Conservation (phyloP, 2,329 filamentous ascomycete genomes). For the Botrytis fragariae region DNA sequence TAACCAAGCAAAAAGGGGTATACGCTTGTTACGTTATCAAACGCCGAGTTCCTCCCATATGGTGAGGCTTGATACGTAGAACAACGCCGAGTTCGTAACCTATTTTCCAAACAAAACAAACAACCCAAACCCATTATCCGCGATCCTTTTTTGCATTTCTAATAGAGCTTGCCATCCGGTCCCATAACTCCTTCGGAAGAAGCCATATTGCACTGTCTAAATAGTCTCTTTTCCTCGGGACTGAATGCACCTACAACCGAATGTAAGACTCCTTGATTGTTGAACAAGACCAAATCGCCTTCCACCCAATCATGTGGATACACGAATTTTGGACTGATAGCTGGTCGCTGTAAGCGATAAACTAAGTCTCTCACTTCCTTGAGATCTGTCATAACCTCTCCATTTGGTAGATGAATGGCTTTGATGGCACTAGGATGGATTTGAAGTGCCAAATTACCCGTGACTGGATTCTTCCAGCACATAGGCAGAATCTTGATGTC, state of each 20-base stretch:
- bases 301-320: conserved; percentile 76
- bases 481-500: conserved; percentile 73
- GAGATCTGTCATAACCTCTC: conserved; percentile 67
- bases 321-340: conserved; percentile 64
- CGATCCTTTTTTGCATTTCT: conserved; percentile 11
- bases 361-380: conserved; percentile 64
- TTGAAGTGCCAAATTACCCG: conserved; percentile 66
- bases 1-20: conserved; percentile 37
- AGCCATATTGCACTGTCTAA: conserved; percentile 79
- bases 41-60: conserved; percentile 38
- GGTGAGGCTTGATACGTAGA: conserved; percentile 38
- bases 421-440: conserved; percentile 71
- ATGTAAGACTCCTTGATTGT: conserved; percentile 74
- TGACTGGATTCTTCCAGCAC: conserved; percentile 74
- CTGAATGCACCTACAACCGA: conserved; percentile 73
- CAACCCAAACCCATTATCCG: conserved; percentile 17
- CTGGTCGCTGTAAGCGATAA: conserved; percentile 69
- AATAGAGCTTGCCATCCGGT: conserved; percentile 38
- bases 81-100: conserved; percentile 38
- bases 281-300: conserved; percentile 74
- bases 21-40: conserved; percentile 39
- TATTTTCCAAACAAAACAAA: conserved; percentile 8
- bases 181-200: conserved; percentile 48
- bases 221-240: conserved; percentile 70
- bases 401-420: conserved; percentile 64